phyloP scores from a whole-genome alignment of 2,329 filamentous ascomycete species.

The Thermochaetoides dissita region DNA sequence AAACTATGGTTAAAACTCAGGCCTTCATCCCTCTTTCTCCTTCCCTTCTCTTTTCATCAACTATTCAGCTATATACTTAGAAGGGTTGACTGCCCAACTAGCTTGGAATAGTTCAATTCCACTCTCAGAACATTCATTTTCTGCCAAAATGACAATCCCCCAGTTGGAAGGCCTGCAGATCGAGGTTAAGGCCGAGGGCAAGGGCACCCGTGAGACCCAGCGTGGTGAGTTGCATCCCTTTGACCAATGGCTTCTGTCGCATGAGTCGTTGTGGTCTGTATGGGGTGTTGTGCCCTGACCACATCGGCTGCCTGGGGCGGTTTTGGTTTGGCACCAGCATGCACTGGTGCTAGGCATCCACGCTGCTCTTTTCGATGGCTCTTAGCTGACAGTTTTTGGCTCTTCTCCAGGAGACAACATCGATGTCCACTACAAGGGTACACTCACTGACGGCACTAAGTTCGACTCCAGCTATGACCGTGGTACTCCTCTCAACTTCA shows the following conservation, averaged over 20 bases:
- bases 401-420: slow-evolving; percentile 13
- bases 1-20: background rate
- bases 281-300: too few relatives aligned
- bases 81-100: slow-evolving; percentile 4
- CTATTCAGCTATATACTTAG: background rate
- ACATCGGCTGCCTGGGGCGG: too few relatives aligned
- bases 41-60: slow-evolving; percentile 4
- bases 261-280: too few relatives aligned
- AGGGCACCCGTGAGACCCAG: slow-evolving; percentile 12
- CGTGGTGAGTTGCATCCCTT: slow-evolving; percentile 10
- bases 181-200: slow-evolving; percentile 11
- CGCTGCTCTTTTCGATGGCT: background rate
- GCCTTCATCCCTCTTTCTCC: slow-evolving; percentile 1
- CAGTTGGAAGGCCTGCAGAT: slow-evolving; percentile 13
- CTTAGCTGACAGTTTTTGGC: slow-evolving; percentile 1
- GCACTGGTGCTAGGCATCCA: too few relatives aligned
- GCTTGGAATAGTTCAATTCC: background rate
- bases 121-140: background rate
- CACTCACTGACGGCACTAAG: slow-evolving; percentile 13
- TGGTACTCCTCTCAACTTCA: slow-evolving; percentile 21
- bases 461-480: slow-evolving; percentile 17
- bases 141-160: slow-evolving; percentile 15
- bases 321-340: too few relatives aligned
- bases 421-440: slow-evolving; percentile 16
- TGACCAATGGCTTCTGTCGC: background rate